Evolutionary conservation across 2,329 filamentous ascomycete genomes (phyloP).

Genomic region (Xylaria digitata): DNA sequence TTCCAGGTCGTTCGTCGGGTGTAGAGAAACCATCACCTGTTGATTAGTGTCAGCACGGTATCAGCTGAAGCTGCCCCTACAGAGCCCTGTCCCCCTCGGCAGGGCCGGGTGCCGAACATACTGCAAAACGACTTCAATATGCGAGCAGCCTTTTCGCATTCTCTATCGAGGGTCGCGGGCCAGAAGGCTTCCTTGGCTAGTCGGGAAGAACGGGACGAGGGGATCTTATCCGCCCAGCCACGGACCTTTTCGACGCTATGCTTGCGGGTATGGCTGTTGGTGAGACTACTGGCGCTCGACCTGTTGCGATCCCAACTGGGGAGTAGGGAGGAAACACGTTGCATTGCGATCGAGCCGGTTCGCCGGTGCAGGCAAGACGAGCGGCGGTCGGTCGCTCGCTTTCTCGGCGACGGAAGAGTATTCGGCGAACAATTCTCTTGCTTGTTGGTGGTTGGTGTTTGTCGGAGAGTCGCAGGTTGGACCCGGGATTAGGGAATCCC

Average conservation of each 20-base stretch:
- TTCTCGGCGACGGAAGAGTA: slow-evolving; percentile 17
- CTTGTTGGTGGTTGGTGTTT: slow-evolving; percentile 12
- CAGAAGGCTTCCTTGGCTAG: slow-evolving; percentile 82
- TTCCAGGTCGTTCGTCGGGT: slow-evolving; percentile 53
- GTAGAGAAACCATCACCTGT: slow-evolving; percentile 68
- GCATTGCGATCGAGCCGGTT: slow-evolving; percentile 51
- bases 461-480: slow-evolving; percentile 31
- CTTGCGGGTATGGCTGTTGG: slow-evolving; percentile 48
- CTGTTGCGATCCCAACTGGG: slow-evolving; percentile 52
- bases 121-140: slow-evolving; percentile 93
- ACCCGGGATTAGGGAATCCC: slow-evolving; percentile 19
- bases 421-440: slow-evolving; percentile 10
- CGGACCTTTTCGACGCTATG: slow-evolving; percentile 55
- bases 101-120: slow-evolving; percentile 56
- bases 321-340: slow-evolving; percentile 60
- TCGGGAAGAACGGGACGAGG: slow-evolving; percentile 67
- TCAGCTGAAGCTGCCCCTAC: slow-evolving; percentile 29
- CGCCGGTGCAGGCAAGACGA: slow-evolving; percentile 30
- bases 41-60: slow-evolving; percentile 27
- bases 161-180: slow-evolving; percentile 86
- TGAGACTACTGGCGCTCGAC: slow-evolving; percentile 53
- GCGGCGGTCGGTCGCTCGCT: slow-evolving; percentile 32
- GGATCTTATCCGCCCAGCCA: slow-evolving; percentile 60
- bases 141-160: slow-evolving; percentile 90
- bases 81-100: slow-evolving; percentile 37